These are phyloP conservation scores for Hypholoma sublateritium DNA, from an alignment of 768 basidiomycete genomes.

Conservation along the genomic window DNA sequence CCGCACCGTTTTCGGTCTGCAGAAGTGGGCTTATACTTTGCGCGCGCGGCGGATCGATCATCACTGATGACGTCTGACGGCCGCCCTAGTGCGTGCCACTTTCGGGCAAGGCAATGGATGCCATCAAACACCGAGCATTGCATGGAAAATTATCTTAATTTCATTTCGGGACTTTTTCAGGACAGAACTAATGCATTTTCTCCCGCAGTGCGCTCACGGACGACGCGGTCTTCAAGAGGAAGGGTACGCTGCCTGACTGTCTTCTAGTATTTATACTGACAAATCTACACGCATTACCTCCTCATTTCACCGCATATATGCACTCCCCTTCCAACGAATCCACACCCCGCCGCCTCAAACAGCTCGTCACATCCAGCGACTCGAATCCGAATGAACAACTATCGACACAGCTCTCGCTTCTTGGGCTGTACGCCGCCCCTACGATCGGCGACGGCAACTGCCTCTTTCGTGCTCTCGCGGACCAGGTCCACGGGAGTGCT, in stretches of 20 bases:
- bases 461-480: constrained; percentile 86
- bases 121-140: background rate
- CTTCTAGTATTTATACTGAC: background rate
- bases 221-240: constrained; percentile 37
- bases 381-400: constrained; percentile 43
- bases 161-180: background rate
- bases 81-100: background rate
- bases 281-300: background rate
- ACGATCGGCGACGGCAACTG: constrained; percentile 93
- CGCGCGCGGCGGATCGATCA: background rate
- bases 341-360: constrained; percentile 32
- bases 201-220: constrained; percentile 35
- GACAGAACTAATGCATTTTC: background rate
- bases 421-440: constrained; percentile 85
- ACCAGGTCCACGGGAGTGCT: constrained; percentile 81
- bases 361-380: constrained; percentile 60
- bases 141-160: no score
- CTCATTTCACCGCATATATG: background rate
- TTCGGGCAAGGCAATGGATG: no score
- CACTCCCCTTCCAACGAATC: constrained; percentile 10
- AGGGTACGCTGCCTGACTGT: constrained; percentile 32
- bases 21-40: no score
- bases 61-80: background rate
- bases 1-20: background rate
- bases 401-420: constrained; percentile 66